Percentiles rank a stretch among this genome's conserved stretches.
Evolutionary conservation across 164 flowering plant genomes (phyloP).

Genomic region (Tinospora cordifolia): DNA sequence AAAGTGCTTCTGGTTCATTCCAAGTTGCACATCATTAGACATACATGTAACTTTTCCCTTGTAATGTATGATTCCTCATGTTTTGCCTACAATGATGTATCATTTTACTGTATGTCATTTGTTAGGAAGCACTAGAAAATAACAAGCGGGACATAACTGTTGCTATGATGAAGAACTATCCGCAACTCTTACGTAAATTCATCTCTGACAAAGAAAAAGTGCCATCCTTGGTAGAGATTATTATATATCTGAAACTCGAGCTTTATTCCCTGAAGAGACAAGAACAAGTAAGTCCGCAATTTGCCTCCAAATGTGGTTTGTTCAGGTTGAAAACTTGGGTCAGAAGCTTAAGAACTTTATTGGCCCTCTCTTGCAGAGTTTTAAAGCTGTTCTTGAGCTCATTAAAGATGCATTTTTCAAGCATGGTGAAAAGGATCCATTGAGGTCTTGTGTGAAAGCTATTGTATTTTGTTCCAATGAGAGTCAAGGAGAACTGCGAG

Average conservation of each 20-base stretch:
- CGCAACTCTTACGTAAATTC: too few relatives aligned
- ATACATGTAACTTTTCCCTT: neutral
- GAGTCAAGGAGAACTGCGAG: conserved; percentile 83
- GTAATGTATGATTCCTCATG: neutral
- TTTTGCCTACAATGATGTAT: neutral
- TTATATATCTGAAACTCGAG: conserved; percentile 71
- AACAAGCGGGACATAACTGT: too few relatives aligned
- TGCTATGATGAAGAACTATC: too few relatives aligned
- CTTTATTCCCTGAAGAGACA: conserved; percentile 89
- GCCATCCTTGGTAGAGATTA: conserved; percentile 58
- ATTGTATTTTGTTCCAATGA: conserved; percentile 59
- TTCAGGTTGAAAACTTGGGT: conserved; percentile 1
- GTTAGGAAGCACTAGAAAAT: conserved; percentile 69
- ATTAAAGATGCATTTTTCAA: conserved; percentile 87
- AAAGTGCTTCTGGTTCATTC: neutral
- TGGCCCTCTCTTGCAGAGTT: conserved; percentile 49
- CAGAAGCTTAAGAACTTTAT: conserved; percentile 5
- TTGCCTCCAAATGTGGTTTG: neutral
- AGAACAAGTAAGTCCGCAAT: conserved; percentile 56
- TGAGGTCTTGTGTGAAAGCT: conserved; percentile 89
- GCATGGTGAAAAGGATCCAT: conserved; percentile 85
- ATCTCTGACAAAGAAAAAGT: too few relatives aligned
- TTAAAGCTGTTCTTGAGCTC: conserved; percentile 61
- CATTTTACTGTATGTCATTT: neutral
- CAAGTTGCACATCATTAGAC: neutral